Conservation (phyloP, 805 yeast genomes). For the Candida ortonii region DNA sequence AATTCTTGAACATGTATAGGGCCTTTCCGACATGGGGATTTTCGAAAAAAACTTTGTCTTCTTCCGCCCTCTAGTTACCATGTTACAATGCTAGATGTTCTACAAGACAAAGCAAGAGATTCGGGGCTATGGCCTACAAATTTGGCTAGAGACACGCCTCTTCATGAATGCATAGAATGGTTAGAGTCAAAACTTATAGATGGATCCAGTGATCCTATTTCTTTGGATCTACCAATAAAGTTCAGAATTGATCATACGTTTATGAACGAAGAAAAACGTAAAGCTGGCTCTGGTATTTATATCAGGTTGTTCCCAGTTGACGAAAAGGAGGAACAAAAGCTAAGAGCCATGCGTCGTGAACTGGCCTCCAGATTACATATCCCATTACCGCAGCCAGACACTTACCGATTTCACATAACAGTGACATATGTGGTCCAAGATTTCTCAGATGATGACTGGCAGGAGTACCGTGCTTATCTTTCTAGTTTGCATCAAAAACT, state of each 20-base stretch:
- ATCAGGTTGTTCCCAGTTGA: conserved; percentile 15
- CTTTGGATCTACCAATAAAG: conserved; percentile 15
- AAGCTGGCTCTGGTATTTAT: conserved; percentile 20
- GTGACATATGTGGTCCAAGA: conserved; percentile 19
- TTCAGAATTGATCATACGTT: conserved; percentile 12
- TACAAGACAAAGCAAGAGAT: conserved; percentile 16
- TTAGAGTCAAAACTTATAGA: conserved; percentile 8
- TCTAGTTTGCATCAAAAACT: too few species aligned
- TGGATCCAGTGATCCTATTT: conserved; percentile 4
- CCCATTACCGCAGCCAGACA: conserved; percentile 4
- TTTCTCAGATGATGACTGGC: too few species aligned
- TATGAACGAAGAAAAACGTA: conserved; percentile 9
- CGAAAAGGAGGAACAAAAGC: conserved; percentile 11
- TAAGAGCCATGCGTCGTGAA: conserved; percentile 8
- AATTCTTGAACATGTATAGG: conserved; percentile 15
- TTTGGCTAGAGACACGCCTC: conserved; percentile 13
- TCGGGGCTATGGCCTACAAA: conserved; percentile 17
- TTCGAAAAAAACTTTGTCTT: conserved; percentile 17
- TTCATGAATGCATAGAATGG: conserved; percentile 19
- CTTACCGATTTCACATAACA: conserved; percentile 17
- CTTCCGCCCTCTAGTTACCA: conserved; percentile 19
- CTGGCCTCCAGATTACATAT: conserved; percentile 12
- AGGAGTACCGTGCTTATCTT: too few species aligned
- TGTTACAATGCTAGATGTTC: conserved; percentile 17
- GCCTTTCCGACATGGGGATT: conserved; percentile 13